Base-by-base conservation (phyloP, 225 moss, liverwort and hornwort genomes). In the Physcomitrellopsis africana region DNA sequence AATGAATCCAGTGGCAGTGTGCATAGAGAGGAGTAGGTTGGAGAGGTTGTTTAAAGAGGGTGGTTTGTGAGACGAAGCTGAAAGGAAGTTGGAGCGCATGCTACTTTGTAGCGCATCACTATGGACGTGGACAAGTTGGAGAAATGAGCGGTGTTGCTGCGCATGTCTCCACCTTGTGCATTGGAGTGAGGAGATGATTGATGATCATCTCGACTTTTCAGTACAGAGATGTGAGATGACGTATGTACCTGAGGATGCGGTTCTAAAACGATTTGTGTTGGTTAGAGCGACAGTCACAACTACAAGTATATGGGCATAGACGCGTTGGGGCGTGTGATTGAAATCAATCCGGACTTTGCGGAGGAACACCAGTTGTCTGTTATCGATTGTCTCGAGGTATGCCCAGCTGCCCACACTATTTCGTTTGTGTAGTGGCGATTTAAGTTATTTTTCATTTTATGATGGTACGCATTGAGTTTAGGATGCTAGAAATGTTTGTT, bases 231-330 rank as follows among this genome's bases (percentile, higher is more conserved):
- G 17, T 37, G 5, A 60, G 19, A 7, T 37, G 32, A 65, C 53
- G 10, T 23, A 24, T 76, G 5, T 60, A 12, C 22, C 45, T 19
- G 49, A 17, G 20, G 11, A 26, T 3, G 37, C 47, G 49, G 65
- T 67, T 47, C 29, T 46, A 58, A 74, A 60, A 42, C 37, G 1
- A 23, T 26, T 44, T 16, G 0, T 69, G 63, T 43, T 65, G 70
- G 56, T 55, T 89, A 93, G 99, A 89, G 90, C 72, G 85, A 84
- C 51, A 99, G 93, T 72, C 92, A 99, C 89, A 99, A 95, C 80
- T 86, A 86, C 86, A 99, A 99, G 86, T 99, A 99, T 66, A 91
- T 99, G 93, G 99, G 99, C 54, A 95, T 99, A 73, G 99, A 99
- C 81, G 89, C 99, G 1, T 72, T 99, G 75, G 99, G 99, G 15